Evolutionary conservation across 2,329 filamentous ascomycete genomes (phyloP).

Genomic region (Septoria petroselini): DNA sequence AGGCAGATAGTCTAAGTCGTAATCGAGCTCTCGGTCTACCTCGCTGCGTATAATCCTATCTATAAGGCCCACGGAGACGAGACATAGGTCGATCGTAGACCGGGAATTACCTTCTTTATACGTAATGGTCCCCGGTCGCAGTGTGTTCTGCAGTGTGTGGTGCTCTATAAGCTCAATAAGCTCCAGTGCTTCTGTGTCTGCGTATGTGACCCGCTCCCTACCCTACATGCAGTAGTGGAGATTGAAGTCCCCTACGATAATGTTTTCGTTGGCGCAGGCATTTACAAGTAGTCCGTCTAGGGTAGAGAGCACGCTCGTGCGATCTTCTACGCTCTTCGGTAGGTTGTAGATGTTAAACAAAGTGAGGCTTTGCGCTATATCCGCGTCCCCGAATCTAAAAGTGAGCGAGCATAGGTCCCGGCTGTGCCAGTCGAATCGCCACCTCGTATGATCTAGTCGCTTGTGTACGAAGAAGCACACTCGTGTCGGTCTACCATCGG

Average conservation of each 20-base stretch:
- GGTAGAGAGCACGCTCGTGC: background rate
- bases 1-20: background rate
- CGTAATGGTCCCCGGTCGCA: background rate
- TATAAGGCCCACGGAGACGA: background rate
- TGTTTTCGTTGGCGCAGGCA: background rate
- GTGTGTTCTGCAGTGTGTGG: background rate
- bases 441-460: slow-evolving; percentile 7
- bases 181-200: background rate
- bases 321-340: slow-evolving; percentile 2
- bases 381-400: background rate
- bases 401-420: slow-evolving; percentile 3
- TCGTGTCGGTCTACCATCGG: background rate
- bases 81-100: background rate
- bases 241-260: slow-evolving; percentile 4
- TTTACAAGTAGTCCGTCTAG: slow-evolving; percentile 1
- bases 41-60: background rate
- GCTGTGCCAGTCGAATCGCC: slow-evolving; percentile 6
- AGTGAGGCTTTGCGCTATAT: background rate
- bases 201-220: background rate
- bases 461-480: slow-evolving; percentile 10
- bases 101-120: slow-evolving; percentile 3
- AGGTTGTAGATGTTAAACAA: slow-evolving; percentile 6
- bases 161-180: slow-evolving; percentile 1
- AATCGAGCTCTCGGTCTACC: background rate
- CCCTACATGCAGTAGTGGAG: slow-evolving; percentile 2